Base-by-base conservation (phyloP, 305 asterid genomes). In the Fraxinus xanthoxyloides region DNA sequence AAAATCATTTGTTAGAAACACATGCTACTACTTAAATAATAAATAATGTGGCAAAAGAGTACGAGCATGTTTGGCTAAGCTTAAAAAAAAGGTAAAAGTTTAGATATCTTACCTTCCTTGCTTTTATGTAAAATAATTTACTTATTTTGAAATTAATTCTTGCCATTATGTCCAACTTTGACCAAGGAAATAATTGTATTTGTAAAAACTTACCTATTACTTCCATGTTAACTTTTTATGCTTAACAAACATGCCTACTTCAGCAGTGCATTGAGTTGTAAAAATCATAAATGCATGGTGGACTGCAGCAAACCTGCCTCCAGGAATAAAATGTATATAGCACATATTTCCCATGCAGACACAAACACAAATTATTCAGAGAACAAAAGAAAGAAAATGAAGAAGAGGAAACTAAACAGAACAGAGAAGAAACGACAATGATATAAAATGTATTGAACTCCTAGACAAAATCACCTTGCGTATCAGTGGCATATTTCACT, bases 401-500 rank as follows among this genome's bases (percentile, higher is more conserved):
- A 21, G 30, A 7, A 59, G 23, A 21, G 69, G 31, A 59, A 23
- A 59, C 31, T 59, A 59, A 7, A 59, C 69, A 21, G 31, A 59
- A 59, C 15, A 59, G 69, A 59, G 69, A 59, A 59, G 69, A 59
- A 59, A 7, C 2, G 12, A 59, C 30, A 21, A 7, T 13, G 2
- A 59, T 7, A 59, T 59, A 21, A 59, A 59, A 1, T 21, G 69
- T 59, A 21, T 21, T 7, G 69, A 54, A 54, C 28, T 59, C 69
- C 30, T 7, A 59, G 69, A 19, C 30, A 59, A 59, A 59, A 21
- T 59, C 67, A 59, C 69, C 30, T 59, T 59, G 69, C 1, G 12
- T 26, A 54, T 6, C 65, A n/a, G 63, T 54, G 70, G 28, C 56
- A 80, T 75, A 80, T 75, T 85, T 78, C 85, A 85, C 81, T 86